These are phyloP conservation scores for Saururus chinensis DNA, from an alignment of 164 flowering plant genomes.

Conservation along the genomic window DNA sequence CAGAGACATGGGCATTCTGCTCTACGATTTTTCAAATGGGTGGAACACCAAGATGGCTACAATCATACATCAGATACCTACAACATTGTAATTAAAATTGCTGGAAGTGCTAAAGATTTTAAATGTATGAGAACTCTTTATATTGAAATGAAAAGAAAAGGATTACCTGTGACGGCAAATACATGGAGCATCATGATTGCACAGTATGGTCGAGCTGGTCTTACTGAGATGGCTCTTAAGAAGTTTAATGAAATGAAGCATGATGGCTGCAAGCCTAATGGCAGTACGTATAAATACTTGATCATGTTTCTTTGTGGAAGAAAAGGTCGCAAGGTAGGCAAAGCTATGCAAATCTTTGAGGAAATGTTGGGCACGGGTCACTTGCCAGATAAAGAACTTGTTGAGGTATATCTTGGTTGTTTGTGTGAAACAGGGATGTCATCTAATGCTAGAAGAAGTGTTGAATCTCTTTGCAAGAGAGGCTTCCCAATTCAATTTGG, in stretches of 20 bases:
- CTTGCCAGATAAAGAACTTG: conserved; percentile 58
- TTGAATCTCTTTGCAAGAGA: conserved; percentile 25
- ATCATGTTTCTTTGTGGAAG: conserved; percentile 58
- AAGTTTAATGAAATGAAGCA: conserved; percentile 58
- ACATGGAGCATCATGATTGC: conserved; percentile 89
- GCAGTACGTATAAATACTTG: conserved; percentile 62
- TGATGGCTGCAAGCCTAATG: conserved; percentile 36
- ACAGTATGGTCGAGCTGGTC: conserved; percentile 69
- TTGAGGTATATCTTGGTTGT: conserved; percentile 51
- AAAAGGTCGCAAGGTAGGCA: conserved; percentile 67
- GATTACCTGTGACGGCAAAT: conserved; percentile 38
- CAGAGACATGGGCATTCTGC: conserved; percentile 33
- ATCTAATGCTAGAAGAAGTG: conserved; percentile 43
- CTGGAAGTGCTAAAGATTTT: conserved; percentile 75
- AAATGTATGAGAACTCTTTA: conserved; percentile 67
- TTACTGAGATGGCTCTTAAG: conserved; percentile 60
- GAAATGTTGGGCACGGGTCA: conserved; percentile 50
- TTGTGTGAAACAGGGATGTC: conserved; percentile 54
- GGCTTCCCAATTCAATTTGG: conserved; percentile 47
- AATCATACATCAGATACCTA: conserved; percentile 53
- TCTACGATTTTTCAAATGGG: conserved; percentile 67
- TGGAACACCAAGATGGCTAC: conserved; percentile 44
- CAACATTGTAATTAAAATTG: conserved; percentile 70
- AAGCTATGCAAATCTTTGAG: conserved; percentile 45
- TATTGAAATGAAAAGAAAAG: conserved; percentile 66